Evolutionary conservation across 2,329 filamentous ascomycete genomes (phyloP), one percentile per base, ranked within the genome.

Genomic region (Ceratocystiopsis minuta): DNA sequence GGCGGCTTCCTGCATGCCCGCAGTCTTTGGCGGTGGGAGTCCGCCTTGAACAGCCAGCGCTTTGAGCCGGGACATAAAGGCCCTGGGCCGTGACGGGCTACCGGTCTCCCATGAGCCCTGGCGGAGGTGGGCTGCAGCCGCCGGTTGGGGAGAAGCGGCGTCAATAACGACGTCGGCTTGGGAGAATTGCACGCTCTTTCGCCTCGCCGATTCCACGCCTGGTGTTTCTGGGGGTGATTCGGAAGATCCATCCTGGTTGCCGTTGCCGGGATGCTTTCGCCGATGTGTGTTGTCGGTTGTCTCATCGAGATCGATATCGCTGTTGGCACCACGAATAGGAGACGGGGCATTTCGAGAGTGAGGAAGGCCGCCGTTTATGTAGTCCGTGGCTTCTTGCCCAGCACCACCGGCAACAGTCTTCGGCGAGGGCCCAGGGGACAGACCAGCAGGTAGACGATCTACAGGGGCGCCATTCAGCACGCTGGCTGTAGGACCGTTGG

Each of bases 31-130:
- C n/a, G 59, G 58, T 42, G 70, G 68, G 13, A 66, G 55, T 18
- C 57, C 58, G n/a, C 64, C 58, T 9, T 62, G 59, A 12, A 67
- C 70, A 17, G 82, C 74, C 43, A 92, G 63, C 4, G 82, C 78
- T 55, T 81, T 85, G 48, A 93, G 59, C 56, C 80, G 86, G 16
- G 78, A 78, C 59, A 93, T 84, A 48, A 92, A 68, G 18, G 79
- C 78, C 17, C 72, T 70, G 57, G 76, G 78, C 43, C 61, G 64
- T 14, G 65, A 57, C 10, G 63, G 61, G 34, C 82, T 80, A n/a
- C 60, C 66, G 40, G 80, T 76, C 37, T 80, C 75, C 62, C 71
- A 71, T 4, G 80, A 84, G 32, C 72, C 68, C 36, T 78, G 68
- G 45, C 76, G 68, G 6, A 33, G 38, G 24, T 50, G 47, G 20